A percentile compares a stretch with the other conserved stretches of the same genome.
phyloP scores from a whole-genome alignment of 1,284 basidiomycete species.

The Coniferiporia sulphurascens region DNA sequence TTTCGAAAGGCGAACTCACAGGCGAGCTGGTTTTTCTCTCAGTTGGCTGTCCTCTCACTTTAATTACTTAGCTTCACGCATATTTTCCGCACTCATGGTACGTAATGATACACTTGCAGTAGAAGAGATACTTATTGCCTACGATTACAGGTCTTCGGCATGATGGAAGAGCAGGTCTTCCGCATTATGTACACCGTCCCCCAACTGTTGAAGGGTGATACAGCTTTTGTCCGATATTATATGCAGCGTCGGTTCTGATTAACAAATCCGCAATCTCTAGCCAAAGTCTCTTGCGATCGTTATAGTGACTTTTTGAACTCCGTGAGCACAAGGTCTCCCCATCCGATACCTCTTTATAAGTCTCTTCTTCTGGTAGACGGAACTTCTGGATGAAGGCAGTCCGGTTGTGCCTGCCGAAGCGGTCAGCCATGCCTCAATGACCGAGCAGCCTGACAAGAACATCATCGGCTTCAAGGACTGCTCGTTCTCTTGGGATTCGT shows the following conservation, averaged over 20 bases:
- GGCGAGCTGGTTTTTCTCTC: not conserved
- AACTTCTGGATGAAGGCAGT: not conserved
- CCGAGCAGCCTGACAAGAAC: not conserved
- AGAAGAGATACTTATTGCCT: not conserved
- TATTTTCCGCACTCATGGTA: not conserved
- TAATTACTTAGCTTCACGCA: not conserved
- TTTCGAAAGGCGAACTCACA: conserved; percentile 9
- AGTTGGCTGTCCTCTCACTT: too few species aligned
- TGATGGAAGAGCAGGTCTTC: not conserved
- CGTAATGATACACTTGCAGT: not conserved
- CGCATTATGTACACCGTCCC: not conserved
- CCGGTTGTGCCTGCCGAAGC: not conserved
- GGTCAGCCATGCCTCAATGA: not conserved
- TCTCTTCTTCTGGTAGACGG: not conserved
- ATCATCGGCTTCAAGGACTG: not conserved
- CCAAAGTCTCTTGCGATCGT: not conserved
- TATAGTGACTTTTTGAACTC: not conserved
- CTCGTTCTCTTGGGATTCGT: not conserved
- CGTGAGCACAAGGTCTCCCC: not conserved
- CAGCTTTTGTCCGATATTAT: not conserved
- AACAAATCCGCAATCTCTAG: not conserved
- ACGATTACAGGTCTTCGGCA: not conserved
- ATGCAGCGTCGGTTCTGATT: not conserved
- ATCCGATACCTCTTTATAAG: not conserved
- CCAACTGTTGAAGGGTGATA: not conserved